Evolutionary conservation across 1,284 basidiomycete genomes (phyloP).

Genomic region (Irpex sp.): DNA sequence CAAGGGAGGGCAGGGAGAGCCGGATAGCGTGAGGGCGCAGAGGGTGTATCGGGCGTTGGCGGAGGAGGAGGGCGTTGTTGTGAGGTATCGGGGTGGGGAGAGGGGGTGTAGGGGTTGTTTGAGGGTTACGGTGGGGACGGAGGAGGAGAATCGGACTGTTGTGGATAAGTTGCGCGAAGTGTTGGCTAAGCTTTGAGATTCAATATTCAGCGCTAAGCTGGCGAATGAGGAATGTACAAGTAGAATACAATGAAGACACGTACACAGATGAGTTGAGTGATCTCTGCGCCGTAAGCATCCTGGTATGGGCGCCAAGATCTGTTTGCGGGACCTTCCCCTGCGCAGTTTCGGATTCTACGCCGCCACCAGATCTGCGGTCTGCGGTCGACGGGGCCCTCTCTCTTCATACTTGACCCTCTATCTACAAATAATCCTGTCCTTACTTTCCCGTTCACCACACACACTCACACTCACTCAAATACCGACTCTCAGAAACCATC

Average conservation of each 20-base stretch:
- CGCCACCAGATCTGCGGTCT: neutral
- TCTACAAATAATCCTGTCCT: neutral
- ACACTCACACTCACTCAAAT: neutral
- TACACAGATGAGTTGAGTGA: neutral
- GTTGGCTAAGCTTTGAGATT: constrained; percentile 33
- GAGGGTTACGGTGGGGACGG: constrained; percentile 88
- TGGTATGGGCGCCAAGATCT: neutral
- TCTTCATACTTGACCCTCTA: neutral
- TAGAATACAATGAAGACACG: neutral
- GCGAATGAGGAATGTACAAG: neutral
- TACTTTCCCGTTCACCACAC: neutral
- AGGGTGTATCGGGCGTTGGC: constrained; percentile 83
- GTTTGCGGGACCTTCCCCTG: neutral
- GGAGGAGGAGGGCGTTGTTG: constrained; percentile 84
- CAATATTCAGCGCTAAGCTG: neutral
- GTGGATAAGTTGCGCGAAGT: constrained; percentile 45
- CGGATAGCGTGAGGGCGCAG: constrained; percentile 71
- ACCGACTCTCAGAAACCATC: too few relatives aligned
- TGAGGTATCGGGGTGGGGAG: constrained; percentile 87
- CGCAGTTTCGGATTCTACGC: neutral
- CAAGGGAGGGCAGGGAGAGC: constrained; percentile 37
- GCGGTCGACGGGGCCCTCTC: neutral
- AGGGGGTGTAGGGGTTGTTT: constrained; percentile 86
- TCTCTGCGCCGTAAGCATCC: neutral
- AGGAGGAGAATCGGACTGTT: constrained; percentile 71